Conservation (phyloP, 495 filamentous ascomycete genomes). For the Penicillium steckii region DNA sequence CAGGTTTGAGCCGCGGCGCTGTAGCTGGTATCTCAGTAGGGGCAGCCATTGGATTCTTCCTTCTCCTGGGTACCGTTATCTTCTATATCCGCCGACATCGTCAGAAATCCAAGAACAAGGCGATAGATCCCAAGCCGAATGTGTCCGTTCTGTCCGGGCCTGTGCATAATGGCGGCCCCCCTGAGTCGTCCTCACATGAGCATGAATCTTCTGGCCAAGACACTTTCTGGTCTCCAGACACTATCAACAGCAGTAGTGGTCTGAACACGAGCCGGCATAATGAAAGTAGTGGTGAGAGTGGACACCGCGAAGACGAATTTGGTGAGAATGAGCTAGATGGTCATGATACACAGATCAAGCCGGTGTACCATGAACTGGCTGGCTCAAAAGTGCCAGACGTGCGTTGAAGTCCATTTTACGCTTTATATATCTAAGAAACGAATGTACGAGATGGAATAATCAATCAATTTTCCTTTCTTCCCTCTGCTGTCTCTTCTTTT, state of each 20-base stretch:
- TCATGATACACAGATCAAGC: slow-evolving; percentile 11
- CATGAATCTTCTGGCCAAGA: slow-evolving; percentile 1
- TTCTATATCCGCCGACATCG: slow-evolving; percentile 20
- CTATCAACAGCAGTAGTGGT: not conserved
- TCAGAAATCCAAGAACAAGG: slow-evolving; percentile 14
- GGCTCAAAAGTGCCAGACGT: not conserved
- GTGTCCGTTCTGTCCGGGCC: slow-evolving; percentile 15
- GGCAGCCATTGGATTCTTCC: slow-evolving; percentile 13
- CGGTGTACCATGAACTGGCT: slow-evolving; percentile 18
- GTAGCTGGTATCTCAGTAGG: slow-evolving; percentile 27
- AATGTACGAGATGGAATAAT: too few species aligned
- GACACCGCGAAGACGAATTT: slow-evolving; percentile 6
- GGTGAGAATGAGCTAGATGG: slow-evolving; percentile 15
- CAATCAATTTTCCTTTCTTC: too few species aligned
- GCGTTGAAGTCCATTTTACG: not conserved
- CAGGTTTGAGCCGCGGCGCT: slow-evolving; percentile 28
- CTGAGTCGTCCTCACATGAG: slow-evolving; percentile 1
- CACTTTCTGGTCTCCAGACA: slow-evolving; percentile 18
- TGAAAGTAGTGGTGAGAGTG: slow-evolving; percentile 10
- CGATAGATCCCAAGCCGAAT: slow-evolving; percentile 9
- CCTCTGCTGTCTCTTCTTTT: too few species aligned
- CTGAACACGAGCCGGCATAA: slow-evolving; percentile 2
- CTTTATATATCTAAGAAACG: too few species aligned
- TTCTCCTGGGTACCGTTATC: slow-evolving; percentile 13
- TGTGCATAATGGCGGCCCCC: slow-evolving; percentile 10